Evolutionary conservation across 352 stramenopile species (phyloP).

Genomic region (Phytophthora idaei): DNA sequence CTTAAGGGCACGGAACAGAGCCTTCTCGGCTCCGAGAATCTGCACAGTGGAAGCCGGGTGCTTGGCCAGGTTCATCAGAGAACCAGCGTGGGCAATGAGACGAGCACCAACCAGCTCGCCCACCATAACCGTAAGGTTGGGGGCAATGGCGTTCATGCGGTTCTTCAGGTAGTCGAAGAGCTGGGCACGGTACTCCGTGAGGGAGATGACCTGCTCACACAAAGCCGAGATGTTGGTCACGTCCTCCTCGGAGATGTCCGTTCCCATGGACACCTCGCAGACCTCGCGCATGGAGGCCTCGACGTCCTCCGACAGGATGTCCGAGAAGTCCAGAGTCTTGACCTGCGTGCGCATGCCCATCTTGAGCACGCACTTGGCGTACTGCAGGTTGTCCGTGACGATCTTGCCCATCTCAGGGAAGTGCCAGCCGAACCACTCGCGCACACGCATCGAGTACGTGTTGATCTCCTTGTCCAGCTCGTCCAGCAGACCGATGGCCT

Average conservation of each 20-base stretch:
- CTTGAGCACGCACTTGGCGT: slow-evolving; percentile 97
- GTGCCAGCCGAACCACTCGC: slow-evolving; percentile 99
- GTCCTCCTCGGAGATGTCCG: slow-evolving; percentile 99
- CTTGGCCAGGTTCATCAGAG: slow-evolving; percentile 99
- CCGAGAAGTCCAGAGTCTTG: slow-evolving; percentile 93
- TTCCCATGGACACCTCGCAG: slow-evolving; percentile 99
- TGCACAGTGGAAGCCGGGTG: slow-evolving; percentile 98
- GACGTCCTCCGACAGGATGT: slow-evolving; percentile 90
- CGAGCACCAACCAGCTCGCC: slow-evolving; percentile 98
- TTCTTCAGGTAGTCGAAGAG: slow-evolving; percentile 99
- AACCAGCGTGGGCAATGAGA: slow-evolving; percentile 99
- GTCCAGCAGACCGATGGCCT: slow-evolving; percentile 99
- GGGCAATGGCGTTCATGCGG: slow-evolving; percentile 99
- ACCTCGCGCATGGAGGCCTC: slow-evolving; percentile 97
- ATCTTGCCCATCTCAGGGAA: slow-evolving; percentile 98
- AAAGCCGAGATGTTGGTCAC: slow-evolving; percentile 97
- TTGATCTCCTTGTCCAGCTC: slow-evolving; percentile 99
- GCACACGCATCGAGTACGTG: slow-evolving; percentile 99
- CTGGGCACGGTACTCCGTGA: slow-evolving; percentile 93
- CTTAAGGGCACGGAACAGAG: slow-evolving; percentile 99
- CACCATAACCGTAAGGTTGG: slow-evolving; percentile 99
- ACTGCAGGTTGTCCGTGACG: slow-evolving; percentile 98
- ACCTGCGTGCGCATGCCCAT: slow-evolving; percentile 94
- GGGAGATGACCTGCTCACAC: slow-evolving; percentile 91
- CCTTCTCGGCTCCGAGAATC: slow-evolving; percentile 99